Percentiles rank a stretch among this genome's conserved stretches.
Conservation (phyloP, 148 eudicot species). For the Fallopia convolvulus region DNA sequence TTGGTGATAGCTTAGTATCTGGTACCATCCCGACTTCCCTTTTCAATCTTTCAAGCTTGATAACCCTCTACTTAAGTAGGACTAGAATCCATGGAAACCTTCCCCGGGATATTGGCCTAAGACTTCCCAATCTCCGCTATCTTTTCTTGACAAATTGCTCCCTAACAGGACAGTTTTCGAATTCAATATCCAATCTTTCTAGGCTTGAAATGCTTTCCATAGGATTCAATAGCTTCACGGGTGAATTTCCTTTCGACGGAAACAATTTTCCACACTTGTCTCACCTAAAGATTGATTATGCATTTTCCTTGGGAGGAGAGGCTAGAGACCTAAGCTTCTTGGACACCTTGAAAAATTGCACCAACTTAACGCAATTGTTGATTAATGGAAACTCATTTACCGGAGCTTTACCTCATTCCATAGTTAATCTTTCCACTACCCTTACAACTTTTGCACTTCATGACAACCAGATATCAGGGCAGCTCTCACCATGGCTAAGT, state of each 20-base stretch:
- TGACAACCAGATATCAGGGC: slow-evolving; percentile 17
- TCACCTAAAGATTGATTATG: not conserved
- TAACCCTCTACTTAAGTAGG: not conserved
- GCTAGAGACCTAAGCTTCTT: slow-evolving; percentile 22
- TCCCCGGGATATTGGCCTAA: slow-evolving; percentile 17
- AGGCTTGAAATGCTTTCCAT: not conserved
- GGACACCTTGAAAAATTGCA: slow-evolving; percentile 19
- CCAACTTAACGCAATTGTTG: not conserved
- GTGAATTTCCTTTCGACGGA: not conserved
- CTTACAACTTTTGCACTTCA: not conserved
- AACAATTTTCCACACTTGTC: not conserved
- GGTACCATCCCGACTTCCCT: slow-evolving; percentile 22
- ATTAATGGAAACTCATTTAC: slow-evolving; percentile 16
- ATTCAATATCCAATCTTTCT: no score
- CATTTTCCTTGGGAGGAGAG: not conserved
- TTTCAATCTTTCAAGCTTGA: slow-evolving; percentile 17
- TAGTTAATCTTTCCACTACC: slow-evolving; percentile 21
- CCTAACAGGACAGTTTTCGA: no score
- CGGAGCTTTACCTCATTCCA: slow-evolving; percentile 19
- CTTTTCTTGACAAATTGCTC: no score
- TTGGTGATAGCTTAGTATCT: not conserved
- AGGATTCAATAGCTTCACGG: not conserved
- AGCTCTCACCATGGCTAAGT: slow-evolving; percentile 16
- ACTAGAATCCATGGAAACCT: slow-evolving; percentile 18
- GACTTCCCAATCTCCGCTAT: not conserved